These are phyloP conservation scores for Entomortierella chlamydospora DNA, from an alignment of 192 early-diverging fungal species.

Conservation along the genomic window DNA sequence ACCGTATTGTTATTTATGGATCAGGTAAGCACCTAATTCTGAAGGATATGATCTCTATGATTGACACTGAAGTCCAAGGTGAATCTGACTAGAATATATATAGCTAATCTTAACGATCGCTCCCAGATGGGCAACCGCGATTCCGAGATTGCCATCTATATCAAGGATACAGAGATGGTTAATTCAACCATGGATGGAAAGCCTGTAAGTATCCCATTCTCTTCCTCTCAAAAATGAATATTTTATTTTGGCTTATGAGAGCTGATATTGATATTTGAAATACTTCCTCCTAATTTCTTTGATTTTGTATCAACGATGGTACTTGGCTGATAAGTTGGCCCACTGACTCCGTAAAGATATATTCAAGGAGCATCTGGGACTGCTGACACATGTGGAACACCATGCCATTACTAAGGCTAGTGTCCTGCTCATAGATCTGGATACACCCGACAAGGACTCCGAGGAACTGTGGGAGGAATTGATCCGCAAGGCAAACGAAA, in stretches of 20 bases:
- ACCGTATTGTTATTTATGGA: constrained; percentile 84
- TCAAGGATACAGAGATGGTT: constrained; percentile 81
- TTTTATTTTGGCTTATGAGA: neutral
- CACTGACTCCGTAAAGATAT: constrained; percentile 78
- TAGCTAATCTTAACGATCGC: constrained; percentile 88
- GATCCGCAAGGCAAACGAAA: constrained; percentile 28
- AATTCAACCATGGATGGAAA: constrained; percentile 78
- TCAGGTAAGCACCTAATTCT: constrained; percentile 56
- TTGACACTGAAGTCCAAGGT: too few relatives aligned
- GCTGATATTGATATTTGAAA: too few relatives aligned
- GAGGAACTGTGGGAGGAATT: constrained; percentile 28
- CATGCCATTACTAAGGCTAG: constrained; percentile 32
- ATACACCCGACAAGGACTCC: constrained; percentile 34
- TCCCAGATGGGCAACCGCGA: constrained; percentile 88
- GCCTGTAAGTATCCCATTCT: constrained; percentile 26
- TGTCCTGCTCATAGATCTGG: constrained; percentile 44
- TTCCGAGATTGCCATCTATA: constrained; percentile 88
- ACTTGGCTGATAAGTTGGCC: constrained; percentile 78
- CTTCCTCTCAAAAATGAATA: neutral
- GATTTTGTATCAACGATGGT: constrained; percentile 40
- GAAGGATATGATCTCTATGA: neutral
- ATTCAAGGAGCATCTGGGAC: constrained; percentile 87
- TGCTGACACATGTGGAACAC: constrained; percentile 62
- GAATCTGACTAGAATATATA: too few relatives aligned
- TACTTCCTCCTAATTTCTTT: neutral